Base-by-base conservation (phyloP, 208 protist species). In the Trypanosoma caninum region DNA sequence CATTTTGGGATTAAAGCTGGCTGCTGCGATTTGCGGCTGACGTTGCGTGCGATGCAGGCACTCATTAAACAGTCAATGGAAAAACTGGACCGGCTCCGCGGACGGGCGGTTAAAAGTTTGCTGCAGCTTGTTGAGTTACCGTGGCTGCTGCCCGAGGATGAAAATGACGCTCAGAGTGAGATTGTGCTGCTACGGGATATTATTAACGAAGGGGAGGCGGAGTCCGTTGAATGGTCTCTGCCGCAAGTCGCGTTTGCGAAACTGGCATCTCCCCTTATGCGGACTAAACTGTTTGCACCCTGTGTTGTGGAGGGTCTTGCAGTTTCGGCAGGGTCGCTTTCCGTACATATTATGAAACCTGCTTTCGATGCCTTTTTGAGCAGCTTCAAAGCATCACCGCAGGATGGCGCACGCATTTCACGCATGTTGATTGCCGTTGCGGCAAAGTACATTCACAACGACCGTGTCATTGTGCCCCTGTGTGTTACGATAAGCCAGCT, bases 81-180 rank as follows among this genome's bases (percentile, higher is more conserved):
- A 73, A 97, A 97, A 72, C 81, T 98, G 6, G 94, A 98, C 72
- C 76, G 82, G 27, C 73, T 97, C 28, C 91, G 96, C 46, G 73
- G 64, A 4, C 70, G 65, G 2, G 86, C 84, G 0, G 79, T 84
- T 0, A 41, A 30, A 16, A 72, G 78, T 18, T 46, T 96, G 20
- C 28, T 60, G 11, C 30, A 41, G 3, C 55, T 91, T 47, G 3
- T 57, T 18, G 22, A 10, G n/a, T 22, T 62, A 33, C 40, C 35
- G 9, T 33, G 20, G n/a, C 20, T 10, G 4, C 53, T 93, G 13
- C 51, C 77, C 3, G 34, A 27, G 10, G 42, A 68, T 11, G 45
- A 58, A 27, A 28, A 33, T 16, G 33, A 2, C 33, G 2, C 22
- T 22, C 28, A 41, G 8, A 34, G 2, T 22, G 56, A 65, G 28